Percentiles rank a stretch among this genome's conserved stretches.
Conservation (phyloP, 495 filamentous ascomycete species). For the Evernia prunastri region DNA sequence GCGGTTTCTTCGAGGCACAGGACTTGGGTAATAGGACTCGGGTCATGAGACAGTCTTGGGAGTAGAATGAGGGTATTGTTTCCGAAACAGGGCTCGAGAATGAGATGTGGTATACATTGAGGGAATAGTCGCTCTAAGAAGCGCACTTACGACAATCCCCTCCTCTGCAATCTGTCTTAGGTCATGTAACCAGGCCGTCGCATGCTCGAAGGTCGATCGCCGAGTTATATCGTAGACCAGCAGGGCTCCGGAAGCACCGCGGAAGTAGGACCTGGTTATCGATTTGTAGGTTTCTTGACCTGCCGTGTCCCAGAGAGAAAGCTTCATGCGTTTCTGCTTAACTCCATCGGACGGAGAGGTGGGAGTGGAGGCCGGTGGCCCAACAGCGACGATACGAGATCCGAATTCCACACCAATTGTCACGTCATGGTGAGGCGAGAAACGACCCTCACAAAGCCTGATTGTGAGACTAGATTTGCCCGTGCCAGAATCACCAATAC, state of each 20-base stretch:
- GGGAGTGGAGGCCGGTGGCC: constrained; percentile 55
- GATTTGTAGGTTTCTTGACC: constrained; percentile 96
- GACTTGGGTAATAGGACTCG: too few relatives aligned
- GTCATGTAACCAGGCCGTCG: constrained; percentile 86
- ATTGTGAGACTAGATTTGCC: constrained; percentile 86
- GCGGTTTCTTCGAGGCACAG: too few relatives aligned
- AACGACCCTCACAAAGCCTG: constrained; percentile 94
- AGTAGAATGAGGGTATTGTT: too few relatives aligned
- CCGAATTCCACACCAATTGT: constrained; percentile 98
- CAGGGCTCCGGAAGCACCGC: constrained; percentile 75
- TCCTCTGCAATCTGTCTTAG: constrained; percentile 88
- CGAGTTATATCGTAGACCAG: constrained; percentile 93
- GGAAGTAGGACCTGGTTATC: constrained; percentile 91
- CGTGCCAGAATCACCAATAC: constrained; percentile 89
- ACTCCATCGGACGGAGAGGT: constrained; percentile 28
- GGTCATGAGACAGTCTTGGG: too few relatives aligned
- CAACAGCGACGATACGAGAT: constrained; percentile 85
- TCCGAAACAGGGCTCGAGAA: too few relatives aligned
- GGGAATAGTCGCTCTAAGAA: too few relatives aligned
- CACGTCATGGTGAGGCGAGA: constrained; percentile 87
- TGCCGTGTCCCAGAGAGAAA: constrained; percentile 90
- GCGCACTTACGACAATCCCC: constrained; percentile 83
- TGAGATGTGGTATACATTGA: too few relatives aligned
- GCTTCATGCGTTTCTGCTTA: constrained; percentile 61
- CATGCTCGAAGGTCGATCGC: constrained; percentile 74